Conservation (phyloP, 495 filamentous ascomycete genomes). For the Ramalina intermedia region DNA sequence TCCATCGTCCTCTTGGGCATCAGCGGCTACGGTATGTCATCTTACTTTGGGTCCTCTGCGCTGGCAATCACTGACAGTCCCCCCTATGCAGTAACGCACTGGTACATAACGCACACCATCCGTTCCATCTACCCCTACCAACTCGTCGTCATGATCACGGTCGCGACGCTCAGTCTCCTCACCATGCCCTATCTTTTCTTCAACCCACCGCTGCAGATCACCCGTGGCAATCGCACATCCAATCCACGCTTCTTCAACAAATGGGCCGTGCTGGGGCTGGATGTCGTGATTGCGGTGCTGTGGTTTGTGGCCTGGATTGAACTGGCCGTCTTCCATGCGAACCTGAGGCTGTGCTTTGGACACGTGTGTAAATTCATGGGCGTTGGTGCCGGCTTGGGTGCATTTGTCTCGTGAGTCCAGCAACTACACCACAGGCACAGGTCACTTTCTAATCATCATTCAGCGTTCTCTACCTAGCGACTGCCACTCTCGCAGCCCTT, state of each 20-base stretch:
- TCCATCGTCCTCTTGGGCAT: constrained; percentile 57
- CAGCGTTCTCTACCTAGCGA: constrained; percentile 39
- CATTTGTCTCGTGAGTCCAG: constrained; percentile 39
- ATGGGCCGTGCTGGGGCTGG: constrained; percentile 43
- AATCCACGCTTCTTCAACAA: constrained; percentile 10
- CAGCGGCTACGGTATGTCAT: constrained; percentile 51
- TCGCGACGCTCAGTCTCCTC: constrained; percentile 56
- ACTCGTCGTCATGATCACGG: constrained; percentile 63
- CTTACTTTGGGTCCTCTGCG: neutral
- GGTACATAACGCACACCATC: constrained; percentile 23
- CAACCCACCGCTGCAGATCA: constrained; percentile 43
- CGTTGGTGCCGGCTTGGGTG: constrained; percentile 38
- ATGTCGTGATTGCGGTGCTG: constrained; percentile 64
- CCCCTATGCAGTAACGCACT: constrained; percentile 13
- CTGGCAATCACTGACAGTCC: neutral
- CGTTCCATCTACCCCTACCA: constrained; percentile 28
- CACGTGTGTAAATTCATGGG: constrained; percentile 34
- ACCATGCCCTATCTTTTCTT: constrained; percentile 51
- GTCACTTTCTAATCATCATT: neutral
- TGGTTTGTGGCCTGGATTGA: constrained; percentile 81
- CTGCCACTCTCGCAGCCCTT: constrained; percentile 27
- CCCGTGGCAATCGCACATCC: constrained; percentile 38
- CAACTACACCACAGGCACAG: neutral
- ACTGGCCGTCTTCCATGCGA: constrained; percentile 43
- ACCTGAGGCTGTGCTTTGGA: constrained; percentile 29